These are phyloP conservation scores for barley (Hordeum vulgare) DNA, from an alignment of 176 grass and related monocot species.

Conservation along the genomic window DNA sequence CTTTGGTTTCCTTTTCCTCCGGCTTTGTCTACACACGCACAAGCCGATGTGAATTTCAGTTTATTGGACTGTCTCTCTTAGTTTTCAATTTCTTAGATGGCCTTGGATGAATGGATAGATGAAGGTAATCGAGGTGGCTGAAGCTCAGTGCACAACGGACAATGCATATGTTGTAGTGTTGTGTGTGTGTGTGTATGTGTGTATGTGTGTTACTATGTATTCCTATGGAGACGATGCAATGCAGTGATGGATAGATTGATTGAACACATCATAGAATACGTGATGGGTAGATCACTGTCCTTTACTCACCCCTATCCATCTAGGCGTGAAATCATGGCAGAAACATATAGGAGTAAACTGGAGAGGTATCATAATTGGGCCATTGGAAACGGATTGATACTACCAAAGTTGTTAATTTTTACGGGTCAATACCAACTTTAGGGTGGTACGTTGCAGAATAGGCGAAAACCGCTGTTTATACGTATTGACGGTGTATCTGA, in stretches of 20 bases:
- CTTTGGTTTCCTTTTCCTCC: neutral
- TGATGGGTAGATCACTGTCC: constrained; percentile 33
- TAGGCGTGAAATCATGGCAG: too few species aligned
- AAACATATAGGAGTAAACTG: too few species aligned
- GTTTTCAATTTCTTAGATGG: neutral
- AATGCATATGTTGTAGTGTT: neutral
- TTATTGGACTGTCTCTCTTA: too few species aligned
- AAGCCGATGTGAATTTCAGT: neutral
- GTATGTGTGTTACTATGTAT: too few species aligned
- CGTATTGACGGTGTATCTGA: too few species aligned
- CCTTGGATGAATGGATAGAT: neutral
- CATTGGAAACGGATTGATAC: too few species aligned
- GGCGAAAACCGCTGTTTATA: too few species aligned
- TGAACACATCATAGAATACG: constrained; percentile 82
- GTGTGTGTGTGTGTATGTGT: neutral
- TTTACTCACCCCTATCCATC: constrained; percentile 5
- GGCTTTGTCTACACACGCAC: neutral
- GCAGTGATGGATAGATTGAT: constrained; percentile 58
- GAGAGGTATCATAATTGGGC: too few species aligned
- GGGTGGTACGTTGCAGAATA: too few species aligned
- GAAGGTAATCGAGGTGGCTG: neutral
- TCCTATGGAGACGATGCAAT: constrained; percentile 44
- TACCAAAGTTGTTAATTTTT: too few species aligned
- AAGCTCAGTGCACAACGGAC: neutral
- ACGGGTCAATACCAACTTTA: neutral